Conservation (phyloP, 1,284 basidiomycete genomes). For the Austroboletus niveus region DNA sequence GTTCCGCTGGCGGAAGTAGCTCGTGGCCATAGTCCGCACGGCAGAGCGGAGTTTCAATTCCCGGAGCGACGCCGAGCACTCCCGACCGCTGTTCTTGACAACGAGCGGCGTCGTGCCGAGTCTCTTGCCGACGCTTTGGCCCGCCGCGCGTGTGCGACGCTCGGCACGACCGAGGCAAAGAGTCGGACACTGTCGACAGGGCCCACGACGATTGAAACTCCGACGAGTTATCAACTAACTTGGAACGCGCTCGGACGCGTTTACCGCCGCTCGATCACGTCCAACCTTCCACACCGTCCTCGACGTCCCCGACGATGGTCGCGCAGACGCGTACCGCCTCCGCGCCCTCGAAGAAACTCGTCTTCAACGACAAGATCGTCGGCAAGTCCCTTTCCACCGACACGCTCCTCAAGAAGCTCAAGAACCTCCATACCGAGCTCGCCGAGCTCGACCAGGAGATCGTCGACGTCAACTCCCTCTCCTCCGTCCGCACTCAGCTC, state of each 20-base stretch:
- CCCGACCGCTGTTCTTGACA: too few relatives aligned
- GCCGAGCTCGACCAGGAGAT: conserved; percentile 85
- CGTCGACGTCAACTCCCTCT: conserved; percentile 74
- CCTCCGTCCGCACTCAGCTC: conserved; percentile 74
- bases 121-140: too few relatives aligned
- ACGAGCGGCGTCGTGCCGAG: too few relatives aligned
- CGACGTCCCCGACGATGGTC: conserved; percentile 49
- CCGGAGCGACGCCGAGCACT: neutral
- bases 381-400: conserved; percentile 72
- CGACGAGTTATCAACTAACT: neutral
- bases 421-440: conserved; percentile 79
- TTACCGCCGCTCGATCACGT: neutral
- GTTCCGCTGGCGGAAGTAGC: neutral
- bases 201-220: neutral
- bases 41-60: conserved; percentile 2
- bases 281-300: neutral
- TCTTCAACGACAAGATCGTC: conserved; percentile 77
- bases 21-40: too few relatives aligned
- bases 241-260: neutral
- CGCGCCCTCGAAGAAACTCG: conserved; percentile 57
- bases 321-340: conserved; percentile 65
- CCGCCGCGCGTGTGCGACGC: too few relatives aligned
- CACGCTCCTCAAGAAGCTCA: conserved; percentile 80
- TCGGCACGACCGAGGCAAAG: too few relatives aligned
- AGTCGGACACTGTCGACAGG: too few relatives aligned